Conservation (phyloP, 257 asterid species). For the Coffea eugenioides region DNA sequence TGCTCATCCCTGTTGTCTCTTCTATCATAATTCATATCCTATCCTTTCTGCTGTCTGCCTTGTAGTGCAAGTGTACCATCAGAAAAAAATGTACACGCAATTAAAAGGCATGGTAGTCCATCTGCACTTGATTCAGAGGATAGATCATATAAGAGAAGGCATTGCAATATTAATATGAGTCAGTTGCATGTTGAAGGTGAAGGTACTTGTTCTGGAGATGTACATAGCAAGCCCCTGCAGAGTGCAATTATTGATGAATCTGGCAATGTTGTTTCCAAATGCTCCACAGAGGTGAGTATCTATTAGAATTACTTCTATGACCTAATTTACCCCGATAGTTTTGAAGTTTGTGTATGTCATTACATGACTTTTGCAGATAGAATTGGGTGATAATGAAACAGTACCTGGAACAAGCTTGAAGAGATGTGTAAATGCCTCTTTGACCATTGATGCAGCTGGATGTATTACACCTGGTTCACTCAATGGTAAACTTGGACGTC, state of each 20-base stretch:
- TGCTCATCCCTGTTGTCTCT: slow-evolving; percentile 11
- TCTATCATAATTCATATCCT: slow-evolving; percentile 23
- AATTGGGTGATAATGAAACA: slow-evolving; percentile 27
- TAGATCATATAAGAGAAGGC: slow-evolving; percentile 42
- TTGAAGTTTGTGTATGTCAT: slow-evolving; percentile 6
- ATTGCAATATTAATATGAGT: slow-evolving; percentile 30
- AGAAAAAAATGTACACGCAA: slow-evolving; percentile 31
- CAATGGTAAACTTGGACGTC: slow-evolving; percentile 30
- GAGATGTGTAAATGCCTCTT: slow-evolving; percentile 52
- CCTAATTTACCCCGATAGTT: neutral
- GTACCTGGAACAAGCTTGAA: slow-evolving; percentile 61
- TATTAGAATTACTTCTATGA: neutral
- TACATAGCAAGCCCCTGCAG: slow-evolving; percentile 25
- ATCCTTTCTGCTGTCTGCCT: slow-evolving; percentile 46
- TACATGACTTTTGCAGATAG: slow-evolving; percentile 43
- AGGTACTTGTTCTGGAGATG: slow-evolving; percentile 25
- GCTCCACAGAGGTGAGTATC: slow-evolving; percentile 46
- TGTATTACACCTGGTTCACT: slow-evolving; percentile 58
- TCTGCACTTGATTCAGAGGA: slow-evolving; percentile 41
- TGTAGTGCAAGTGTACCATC: slow-evolving; percentile 35
- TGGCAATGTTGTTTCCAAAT: slow-evolving; percentile 25
- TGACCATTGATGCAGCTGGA: slow-evolving; percentile 33
- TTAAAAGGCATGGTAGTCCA: slow-evolving; percentile 35
- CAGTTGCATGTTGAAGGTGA: slow-evolving; percentile 31
- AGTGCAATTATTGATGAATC: slow-evolving; percentile 21